Conservation (phyloP, 257 asterid genomes). For the Handroanthus guayacan region DNA sequence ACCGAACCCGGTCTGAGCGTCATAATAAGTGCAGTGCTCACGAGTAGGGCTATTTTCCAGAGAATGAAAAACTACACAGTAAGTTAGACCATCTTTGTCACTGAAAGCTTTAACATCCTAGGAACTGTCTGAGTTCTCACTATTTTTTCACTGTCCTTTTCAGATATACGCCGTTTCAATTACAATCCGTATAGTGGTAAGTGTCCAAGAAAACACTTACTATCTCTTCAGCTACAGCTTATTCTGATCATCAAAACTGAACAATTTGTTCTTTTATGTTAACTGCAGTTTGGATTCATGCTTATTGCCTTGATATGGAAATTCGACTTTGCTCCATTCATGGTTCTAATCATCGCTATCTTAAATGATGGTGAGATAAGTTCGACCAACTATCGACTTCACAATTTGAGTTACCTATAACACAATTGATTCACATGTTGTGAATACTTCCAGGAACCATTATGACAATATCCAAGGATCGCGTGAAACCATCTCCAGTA, state of each 20-base stretch:
- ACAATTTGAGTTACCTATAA: background rate
- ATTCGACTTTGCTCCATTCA: slow-evolving; percentile 89
- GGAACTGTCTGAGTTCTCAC: slow-evolving; percentile 14
- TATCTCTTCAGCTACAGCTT: background rate
- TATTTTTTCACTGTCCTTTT: slow-evolving; percentile 9
- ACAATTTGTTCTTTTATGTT: background rate
- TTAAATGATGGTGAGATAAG: slow-evolving; percentile 80
- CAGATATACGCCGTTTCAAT: slow-evolving; percentile 96
- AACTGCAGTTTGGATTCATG: slow-evolving; percentile 94
- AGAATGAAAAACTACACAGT: slow-evolving; percentile 95
- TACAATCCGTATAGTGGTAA: slow-evolving; percentile 95
- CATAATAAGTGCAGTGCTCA: slow-evolving; percentile 84
- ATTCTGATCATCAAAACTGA: background rate
- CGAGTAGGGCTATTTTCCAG: slow-evolving; percentile 94
- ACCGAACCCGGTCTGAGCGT: slow-evolving; percentile 94
- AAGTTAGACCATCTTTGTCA: slow-evolving; percentile 34
- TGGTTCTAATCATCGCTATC: slow-evolving; percentile 95
- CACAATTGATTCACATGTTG: background rate
- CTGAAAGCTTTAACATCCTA: slow-evolving; percentile 14
- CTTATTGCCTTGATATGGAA: slow-evolving; percentile 91
- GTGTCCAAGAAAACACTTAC: slow-evolving; percentile 29
- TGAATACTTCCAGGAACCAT: slow-evolving; percentile 66
- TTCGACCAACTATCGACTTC: background rate
- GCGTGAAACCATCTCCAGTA: slow-evolving; percentile 97
- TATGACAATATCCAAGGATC: slow-evolving; percentile 95